A percentile compares a stretch with the other conserved stretches of the same genome.
These are phyloP conservation scores for Neurospora sp. DNA, from an alignment of 495 filamentous ascomycete species.

Conservation along the genomic window DNA sequence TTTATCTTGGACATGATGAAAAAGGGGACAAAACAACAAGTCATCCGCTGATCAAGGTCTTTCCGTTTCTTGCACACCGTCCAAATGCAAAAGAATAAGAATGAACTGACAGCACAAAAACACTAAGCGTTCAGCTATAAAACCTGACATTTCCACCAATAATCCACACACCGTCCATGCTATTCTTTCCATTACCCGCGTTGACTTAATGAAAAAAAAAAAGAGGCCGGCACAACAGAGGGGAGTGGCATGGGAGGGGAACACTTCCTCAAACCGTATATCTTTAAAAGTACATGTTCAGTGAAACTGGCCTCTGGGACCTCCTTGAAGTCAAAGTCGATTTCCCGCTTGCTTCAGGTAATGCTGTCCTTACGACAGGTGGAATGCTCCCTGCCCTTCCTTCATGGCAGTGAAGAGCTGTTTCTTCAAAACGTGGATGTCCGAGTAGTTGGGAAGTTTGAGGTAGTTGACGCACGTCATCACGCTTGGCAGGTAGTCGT, in stretches of 20 bases:
- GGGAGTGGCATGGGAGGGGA: neutral
- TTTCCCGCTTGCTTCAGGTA: neutral
- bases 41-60: neutral
- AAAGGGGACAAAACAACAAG: neutral
- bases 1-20: neutral
- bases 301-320: neutral
- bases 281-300: neutral
- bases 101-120: neutral
- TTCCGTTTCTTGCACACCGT: neutral
- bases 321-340: neutral
- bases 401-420: conserved; percentile 77
- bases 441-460: conserved; percentile 93
- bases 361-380: conserved; percentile 57
- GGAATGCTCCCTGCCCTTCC: conserved; percentile 98
- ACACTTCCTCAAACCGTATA: neutral
- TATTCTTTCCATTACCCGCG: neutral
- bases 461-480: conserved; percentile 99
- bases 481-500: conserved; percentile 95
- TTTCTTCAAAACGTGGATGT: conserved; percentile 60
- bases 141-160: neutral
- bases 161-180: neutral
- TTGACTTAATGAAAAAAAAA: neutral
- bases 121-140: neutral
- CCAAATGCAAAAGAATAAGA: neutral
- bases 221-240: neutral